Evolutionary conservation across 1,284 basidiomycete genomes (phyloP).

Genomic region (Ustilago bromivora): DNA sequence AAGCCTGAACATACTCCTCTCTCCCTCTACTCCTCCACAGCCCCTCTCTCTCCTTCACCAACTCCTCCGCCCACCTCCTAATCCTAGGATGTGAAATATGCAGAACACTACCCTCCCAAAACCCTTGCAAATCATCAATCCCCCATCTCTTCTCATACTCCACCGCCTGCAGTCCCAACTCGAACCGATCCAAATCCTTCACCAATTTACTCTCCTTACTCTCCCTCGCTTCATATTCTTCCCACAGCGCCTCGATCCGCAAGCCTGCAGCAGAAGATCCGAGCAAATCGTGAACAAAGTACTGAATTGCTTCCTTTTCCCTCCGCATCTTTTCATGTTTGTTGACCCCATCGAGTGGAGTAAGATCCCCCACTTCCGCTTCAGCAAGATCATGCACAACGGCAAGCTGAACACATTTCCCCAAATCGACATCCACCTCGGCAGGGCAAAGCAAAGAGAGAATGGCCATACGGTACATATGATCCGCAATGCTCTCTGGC

Average conservation of each 20-base stretch:
- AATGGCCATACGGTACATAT: slow-evolving; percentile 97
- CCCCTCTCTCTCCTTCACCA: slow-evolving; percentile 49
- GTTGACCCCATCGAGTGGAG: slow-evolving; percentile 86
- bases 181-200: slow-evolving; percentile 94
- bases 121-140: slow-evolving; percentile 66
- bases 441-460: slow-evolving; percentile 82
- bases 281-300: slow-evolving; percentile 89
- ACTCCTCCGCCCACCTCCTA: slow-evolving; percentile 48
- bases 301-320: slow-evolving; percentile 91
- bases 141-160: slow-evolving; percentile 71
- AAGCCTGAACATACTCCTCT: slow-evolving; percentile 29
- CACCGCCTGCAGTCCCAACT: slow-evolving; percentile 81
- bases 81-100: slow-evolving; percentile 55
- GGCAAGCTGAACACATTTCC: slow-evolving; percentile 88
- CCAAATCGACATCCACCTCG: slow-evolving; percentile 73
- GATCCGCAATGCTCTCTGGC: slow-evolving; percentile 83
- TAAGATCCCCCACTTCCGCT: slow-evolving; percentile 95
- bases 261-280: slow-evolving; percentile 82
- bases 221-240: slow-evolving; percentile 90
- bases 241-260: slow-evolving; percentile 83
- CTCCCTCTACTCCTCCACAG: slow-evolving; percentile 50
- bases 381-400: slow-evolving; percentile 96
- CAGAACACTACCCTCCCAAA: slow-evolving; percentile 53
- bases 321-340: slow-evolving; percentile 82
- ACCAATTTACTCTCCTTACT: slow-evolving; percentile 89